Evolutionary conservation across 257 asterid genomes (phyloP).

Genomic region (Cordia subcordata): DNA sequence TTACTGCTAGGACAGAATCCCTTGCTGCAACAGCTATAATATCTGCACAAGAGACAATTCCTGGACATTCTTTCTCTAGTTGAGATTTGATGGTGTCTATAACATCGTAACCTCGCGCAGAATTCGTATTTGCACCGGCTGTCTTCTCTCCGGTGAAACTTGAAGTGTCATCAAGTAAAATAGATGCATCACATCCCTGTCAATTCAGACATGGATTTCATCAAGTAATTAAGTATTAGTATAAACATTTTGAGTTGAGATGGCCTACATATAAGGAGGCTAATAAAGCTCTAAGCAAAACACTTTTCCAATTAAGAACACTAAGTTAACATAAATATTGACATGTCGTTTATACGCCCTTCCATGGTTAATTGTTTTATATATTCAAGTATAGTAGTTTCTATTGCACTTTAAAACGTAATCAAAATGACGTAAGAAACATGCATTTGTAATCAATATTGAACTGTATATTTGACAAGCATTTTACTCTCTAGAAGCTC

Average conservation of each 20-base stretch:
- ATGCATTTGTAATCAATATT: too few relatives aligned
- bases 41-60: constrained; percentile 61
- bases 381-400: too few relatives aligned
- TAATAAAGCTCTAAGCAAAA: not conserved
- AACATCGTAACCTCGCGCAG: constrained; percentile 45
- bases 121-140: constrained; percentile 36
- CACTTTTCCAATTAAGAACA: too few relatives aligned
- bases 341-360: too few relatives aligned
- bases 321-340: too few relatives aligned
- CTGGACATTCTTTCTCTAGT: constrained; percentile 40
- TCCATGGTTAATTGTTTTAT: too few relatives aligned
- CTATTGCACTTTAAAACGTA: too few relatives aligned
- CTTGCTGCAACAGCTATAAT: constrained; percentile 55
- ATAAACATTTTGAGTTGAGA: not conserved
- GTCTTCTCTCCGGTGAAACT: constrained; percentile 56
- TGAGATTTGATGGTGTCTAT: constrained; percentile 46
- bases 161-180: constrained; percentile 48
- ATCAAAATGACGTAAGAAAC: too few relatives aligned
- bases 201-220: too few relatives aligned
- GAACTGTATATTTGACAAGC: too few relatives aligned
- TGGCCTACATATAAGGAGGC: not conserved
- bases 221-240: not conserved
- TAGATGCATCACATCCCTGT: constrained; percentile 75
- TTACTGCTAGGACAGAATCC: constrained; percentile 50
- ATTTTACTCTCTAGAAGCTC: too few relatives aligned